Evolutionary conservation across 2,329 filamentous ascomycete genomes (phyloP).

Genomic region (Aspergillus novoparasiticus): DNA sequence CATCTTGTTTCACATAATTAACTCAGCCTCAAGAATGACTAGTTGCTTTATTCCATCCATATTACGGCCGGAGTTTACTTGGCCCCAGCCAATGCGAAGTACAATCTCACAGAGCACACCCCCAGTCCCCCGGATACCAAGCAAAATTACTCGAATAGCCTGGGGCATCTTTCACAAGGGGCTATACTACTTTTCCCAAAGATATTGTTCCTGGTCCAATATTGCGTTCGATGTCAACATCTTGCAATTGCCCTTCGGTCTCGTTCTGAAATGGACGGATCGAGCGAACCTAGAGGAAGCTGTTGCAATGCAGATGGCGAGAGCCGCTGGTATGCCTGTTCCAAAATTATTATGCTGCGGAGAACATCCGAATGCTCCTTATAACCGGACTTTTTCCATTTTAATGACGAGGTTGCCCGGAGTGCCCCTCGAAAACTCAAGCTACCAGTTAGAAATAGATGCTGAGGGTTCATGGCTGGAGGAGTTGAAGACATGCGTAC

Average conservation of each 20-base stretch:
- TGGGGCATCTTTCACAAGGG: constrained; percentile 34
- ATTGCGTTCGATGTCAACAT: constrained; percentile 31
- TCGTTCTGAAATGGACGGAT: constrained; percentile 44
- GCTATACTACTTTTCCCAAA: constrained; percentile 32
- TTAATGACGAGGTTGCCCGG: constrained; percentile 47
- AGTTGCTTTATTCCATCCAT: constrained; percentile 17
- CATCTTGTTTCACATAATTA: too few species aligned
- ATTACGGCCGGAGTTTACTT: constrained; percentile 30
- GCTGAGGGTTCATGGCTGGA: constrained; percentile 34
- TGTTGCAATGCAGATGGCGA: constrained; percentile 37
- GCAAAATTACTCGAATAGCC: constrained; percentile 21
- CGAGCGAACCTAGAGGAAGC: constrained; percentile 40
- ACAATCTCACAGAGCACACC: constrained; percentile 27
- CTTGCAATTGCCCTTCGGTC: constrained; percentile 41
- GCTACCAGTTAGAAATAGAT: constrained; percentile 29
- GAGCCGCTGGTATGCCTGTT: constrained; percentile 38
- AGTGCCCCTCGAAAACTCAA: constrained; percentile 30
- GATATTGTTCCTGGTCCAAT: constrained; percentile 34
- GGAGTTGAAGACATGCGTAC: constrained; percentile 38
- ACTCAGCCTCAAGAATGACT: too few species aligned
- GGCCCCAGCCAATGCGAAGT: constrained; percentile 24
- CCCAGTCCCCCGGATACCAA: constrained; percentile 21
- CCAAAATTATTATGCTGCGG: constrained; percentile 38
- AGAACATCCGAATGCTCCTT: constrained; percentile 29
- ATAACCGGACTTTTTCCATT: constrained; percentile 35